A percentile compares a stretch with the other conserved stretches of the same genome.
Conservation (phyloP, 2,329 filamentous ascomycete species). For the Arthroderma uncinatum region DNA sequence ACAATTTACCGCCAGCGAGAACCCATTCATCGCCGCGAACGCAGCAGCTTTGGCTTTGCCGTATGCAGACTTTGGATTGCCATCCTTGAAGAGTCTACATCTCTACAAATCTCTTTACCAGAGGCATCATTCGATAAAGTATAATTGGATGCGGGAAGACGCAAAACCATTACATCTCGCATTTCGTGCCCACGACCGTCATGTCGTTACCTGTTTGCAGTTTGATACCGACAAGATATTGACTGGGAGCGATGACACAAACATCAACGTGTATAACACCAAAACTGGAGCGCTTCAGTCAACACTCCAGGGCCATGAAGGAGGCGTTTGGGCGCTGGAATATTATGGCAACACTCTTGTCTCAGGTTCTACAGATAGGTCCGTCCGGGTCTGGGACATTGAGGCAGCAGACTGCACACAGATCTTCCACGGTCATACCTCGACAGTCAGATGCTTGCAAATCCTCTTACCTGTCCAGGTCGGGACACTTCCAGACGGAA, state of each 20-base stretch:
- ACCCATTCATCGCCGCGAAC: constrained; percentile 67
- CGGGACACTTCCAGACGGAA: constrained; percentile 59
- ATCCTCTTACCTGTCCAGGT: constrained; percentile 80
- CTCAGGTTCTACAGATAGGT: constrained; percentile 89
- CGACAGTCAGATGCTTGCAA: constrained; percentile 88
- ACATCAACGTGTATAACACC: constrained; percentile 97
- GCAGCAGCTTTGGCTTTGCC: constrained; percentile 74
- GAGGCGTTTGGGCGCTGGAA: constrained; percentile 93
- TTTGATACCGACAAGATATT: constrained; percentile 98
- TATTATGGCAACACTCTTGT: constrained; percentile 93
- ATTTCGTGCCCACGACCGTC: constrained; percentile 88
- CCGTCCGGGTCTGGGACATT: constrained; percentile 99
- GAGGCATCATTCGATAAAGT: constrained; percentile 78
- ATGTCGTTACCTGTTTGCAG: constrained; percentile 94
- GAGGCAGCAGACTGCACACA: constrained; percentile 86
- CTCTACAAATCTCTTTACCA: constrained; percentile 95
- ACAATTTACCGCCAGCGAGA: constrained; percentile 50
- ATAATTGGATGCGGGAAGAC: constrained; percentile 78
- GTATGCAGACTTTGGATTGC: constrained; percentile 66
- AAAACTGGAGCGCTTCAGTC: constrained; percentile 78
- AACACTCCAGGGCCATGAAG: constrained; percentile 84
- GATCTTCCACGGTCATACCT: constrained; percentile 94
- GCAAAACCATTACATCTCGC: constrained; percentile 83
- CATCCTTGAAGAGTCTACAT: constrained; percentile 71
- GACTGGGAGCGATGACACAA: constrained; percentile 91